phyloP scores from a whole-genome alignment of 2,329 filamentous ascomycete species.

The Penicillium sp. region DNA sequence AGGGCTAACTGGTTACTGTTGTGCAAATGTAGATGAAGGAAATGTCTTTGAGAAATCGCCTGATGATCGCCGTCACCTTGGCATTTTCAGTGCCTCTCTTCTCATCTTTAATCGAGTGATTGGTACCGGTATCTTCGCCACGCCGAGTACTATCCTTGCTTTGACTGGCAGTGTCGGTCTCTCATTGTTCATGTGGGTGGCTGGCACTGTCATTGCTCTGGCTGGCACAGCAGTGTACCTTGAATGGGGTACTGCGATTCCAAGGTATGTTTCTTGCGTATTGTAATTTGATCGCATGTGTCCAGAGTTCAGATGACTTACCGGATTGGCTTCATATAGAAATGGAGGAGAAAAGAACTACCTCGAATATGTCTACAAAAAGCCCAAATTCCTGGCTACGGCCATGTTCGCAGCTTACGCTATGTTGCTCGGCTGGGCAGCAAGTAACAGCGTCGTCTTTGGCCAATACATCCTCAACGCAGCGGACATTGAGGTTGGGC shows the following conservation, averaged over 20 bases:
- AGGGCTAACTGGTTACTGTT: slow-evolving; percentile 14
- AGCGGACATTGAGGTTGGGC: slow-evolving; percentile 38
- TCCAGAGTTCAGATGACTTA: background rate
- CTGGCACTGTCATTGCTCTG: slow-evolving; percentile 48
- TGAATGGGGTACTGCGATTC: slow-evolving; percentile 51
- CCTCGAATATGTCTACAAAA: slow-evolving; percentile 52
- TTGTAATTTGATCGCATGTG: too few relatives aligned
- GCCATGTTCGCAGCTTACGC: slow-evolving; percentile 53
- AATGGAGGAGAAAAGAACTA: slow-evolving; percentile 54
- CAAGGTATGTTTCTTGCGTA: slow-evolving; percentile 30
- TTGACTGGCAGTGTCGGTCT: slow-evolving; percentile 47
- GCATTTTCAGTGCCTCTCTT: slow-evolving; percentile 42
- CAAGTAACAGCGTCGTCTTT: slow-evolving; percentile 52
- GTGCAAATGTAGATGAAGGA: slow-evolving; percentile 30
- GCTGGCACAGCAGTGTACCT: slow-evolving; percentile 46
- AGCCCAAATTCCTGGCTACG: slow-evolving; percentile 52
- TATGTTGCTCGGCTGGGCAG: slow-evolving; percentile 51
- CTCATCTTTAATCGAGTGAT: slow-evolving; percentile 50
- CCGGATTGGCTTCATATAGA: slow-evolving; percentile 26
- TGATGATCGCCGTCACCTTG: slow-evolving; percentile 40
- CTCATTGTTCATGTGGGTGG: slow-evolving; percentile 49
- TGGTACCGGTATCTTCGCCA: slow-evolving; percentile 51
- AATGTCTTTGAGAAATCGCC: slow-evolving; percentile 36
- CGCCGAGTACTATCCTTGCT: slow-evolving; percentile 45
- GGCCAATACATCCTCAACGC: slow-evolving; percentile 53